Percentiles rank a stretch among this genome's conserved stretches.
Evolutionary conservation across 179 eudicot species (phyloP).

Genomic region (Spergularia azorica): DNA sequence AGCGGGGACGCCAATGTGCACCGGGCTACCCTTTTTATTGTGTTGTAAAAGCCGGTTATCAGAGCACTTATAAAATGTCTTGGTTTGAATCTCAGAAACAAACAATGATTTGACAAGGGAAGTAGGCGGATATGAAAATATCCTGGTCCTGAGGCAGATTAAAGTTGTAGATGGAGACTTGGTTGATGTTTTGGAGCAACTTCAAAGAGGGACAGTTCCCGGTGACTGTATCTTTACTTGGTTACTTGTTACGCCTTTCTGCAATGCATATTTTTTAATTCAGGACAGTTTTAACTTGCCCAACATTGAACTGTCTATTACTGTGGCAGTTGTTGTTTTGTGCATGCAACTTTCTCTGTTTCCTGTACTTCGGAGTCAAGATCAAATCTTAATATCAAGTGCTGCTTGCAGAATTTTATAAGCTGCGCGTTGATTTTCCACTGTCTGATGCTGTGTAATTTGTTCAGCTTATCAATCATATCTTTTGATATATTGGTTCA

Average conservation of each 20-base stretch:
- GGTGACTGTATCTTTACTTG: slow-evolving; percentile 87
- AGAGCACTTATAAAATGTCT: background rate
- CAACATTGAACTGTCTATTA: no score
- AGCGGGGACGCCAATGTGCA: no score
- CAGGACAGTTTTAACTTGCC: background rate
- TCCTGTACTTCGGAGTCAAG: background rate
- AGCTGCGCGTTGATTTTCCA: background rate
- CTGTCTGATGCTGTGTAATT: background rate
- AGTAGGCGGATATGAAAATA: slow-evolving; percentile 89
- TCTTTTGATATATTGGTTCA: background rate
- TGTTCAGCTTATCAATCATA: background rate
- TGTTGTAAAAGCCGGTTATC: background rate
- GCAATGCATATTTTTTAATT: background rate
- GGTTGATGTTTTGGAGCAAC: slow-evolving; percentile 64
- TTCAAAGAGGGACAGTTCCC: slow-evolving; percentile 82
- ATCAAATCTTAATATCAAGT: background rate
- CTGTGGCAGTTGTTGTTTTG: no score
- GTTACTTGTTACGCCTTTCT: slow-evolving; percentile 12
- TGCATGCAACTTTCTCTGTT: background rate
- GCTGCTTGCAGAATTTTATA: background rate
- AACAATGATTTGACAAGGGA: slow-evolving; percentile 82
- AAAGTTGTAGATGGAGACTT: slow-evolving; percentile 91
- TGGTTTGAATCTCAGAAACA: slow-evolving; percentile 57
- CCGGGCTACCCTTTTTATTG: no score
- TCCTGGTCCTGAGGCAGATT: slow-evolving; percentile 59